A percentile compares a stretch with the other conserved stretches of the same genome.
These are phyloP conservation scores for Paramecium biaurelia DNA, from an alignment of 73 alveolate species.

Conservation along the genomic window DNA sequence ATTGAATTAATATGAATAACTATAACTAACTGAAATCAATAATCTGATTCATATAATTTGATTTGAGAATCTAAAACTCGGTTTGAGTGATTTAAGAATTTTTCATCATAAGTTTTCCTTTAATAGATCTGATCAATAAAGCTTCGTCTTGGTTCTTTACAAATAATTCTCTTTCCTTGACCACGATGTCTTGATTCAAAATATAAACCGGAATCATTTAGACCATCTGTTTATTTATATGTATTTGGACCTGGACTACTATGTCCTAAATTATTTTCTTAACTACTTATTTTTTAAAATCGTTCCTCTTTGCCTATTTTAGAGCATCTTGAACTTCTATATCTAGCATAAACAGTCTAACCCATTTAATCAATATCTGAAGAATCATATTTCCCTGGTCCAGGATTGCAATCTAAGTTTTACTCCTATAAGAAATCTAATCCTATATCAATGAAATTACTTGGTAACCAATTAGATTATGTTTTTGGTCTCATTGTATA, in stretches of 20 bases:
- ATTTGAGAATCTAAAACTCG: background rate
- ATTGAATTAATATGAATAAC: background rate
- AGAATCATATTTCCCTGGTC: slow-evolving; percentile 22
- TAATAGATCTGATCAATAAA: background rate
- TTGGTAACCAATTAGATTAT: slow-evolving; percentile 4
- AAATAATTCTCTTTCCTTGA: background rate
- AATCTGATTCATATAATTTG: background rate
- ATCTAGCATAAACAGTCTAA: background rate
- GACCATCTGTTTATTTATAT: background rate
- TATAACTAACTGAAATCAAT: background rate
- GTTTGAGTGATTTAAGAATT: background rate
- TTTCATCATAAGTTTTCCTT: background rate
- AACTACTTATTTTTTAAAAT: background rate
- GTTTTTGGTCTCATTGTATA: slow-evolving; percentile 50
- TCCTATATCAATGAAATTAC: background rate
- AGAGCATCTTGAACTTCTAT: background rate
- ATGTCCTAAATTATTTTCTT: background rate
- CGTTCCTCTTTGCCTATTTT: background rate
- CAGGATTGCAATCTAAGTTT: background rate
- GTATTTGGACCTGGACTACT: slow-evolving; percentile 12
- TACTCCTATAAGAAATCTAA: slow-evolving; percentile 5
- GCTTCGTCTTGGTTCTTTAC: slow-evolving; percentile 14
- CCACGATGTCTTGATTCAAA: slow-evolving; percentile 20
- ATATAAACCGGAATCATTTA: slow-evolving; percentile 4
- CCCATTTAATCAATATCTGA: background rate